phyloP scores from a whole-genome alignment of 495 filamentous ascomycete genomes.

The Neurospora hispaniola region DNA sequence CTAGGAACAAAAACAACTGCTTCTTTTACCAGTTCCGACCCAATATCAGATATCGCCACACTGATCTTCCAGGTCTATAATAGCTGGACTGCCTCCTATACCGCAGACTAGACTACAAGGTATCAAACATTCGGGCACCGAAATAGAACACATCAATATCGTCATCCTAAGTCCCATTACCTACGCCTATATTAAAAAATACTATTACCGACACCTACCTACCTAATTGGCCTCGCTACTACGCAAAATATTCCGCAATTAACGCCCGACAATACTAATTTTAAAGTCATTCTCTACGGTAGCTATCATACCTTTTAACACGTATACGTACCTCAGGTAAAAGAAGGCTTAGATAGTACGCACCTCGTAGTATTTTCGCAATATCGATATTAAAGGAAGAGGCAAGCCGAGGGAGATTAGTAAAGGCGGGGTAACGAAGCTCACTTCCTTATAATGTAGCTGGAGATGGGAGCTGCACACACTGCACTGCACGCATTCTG shows the following conservation, averaged over 20 bases:
- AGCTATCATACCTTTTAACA: not conserved
- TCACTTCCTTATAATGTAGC: not conserved
- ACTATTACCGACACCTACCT: not conserved
- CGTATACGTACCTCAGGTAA: not conserved
- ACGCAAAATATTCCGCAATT: no score
- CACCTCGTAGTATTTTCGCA: not conserved
- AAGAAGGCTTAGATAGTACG: not conserved
- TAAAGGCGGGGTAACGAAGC: not conserved
- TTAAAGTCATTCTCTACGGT: not conserved
- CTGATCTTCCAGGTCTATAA: not conserved
- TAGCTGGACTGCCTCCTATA: not conserved
- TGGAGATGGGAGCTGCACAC: not conserved
- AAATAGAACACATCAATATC: no score
- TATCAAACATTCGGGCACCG: no score
- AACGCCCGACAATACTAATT: no score
- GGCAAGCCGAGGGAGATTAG: not conserved
- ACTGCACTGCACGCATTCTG: not conserved
- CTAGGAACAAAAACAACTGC: no score
- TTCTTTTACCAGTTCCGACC: no score
- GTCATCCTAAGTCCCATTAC: no score
- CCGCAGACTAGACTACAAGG: no score
- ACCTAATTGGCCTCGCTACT: no score
- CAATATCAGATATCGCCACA: not conserved
- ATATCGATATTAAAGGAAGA: not conserved
- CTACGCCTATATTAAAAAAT: no score